phyloP scores from a whole-genome alignment of 345 rosid species.

The Brassica napus region DNA sequence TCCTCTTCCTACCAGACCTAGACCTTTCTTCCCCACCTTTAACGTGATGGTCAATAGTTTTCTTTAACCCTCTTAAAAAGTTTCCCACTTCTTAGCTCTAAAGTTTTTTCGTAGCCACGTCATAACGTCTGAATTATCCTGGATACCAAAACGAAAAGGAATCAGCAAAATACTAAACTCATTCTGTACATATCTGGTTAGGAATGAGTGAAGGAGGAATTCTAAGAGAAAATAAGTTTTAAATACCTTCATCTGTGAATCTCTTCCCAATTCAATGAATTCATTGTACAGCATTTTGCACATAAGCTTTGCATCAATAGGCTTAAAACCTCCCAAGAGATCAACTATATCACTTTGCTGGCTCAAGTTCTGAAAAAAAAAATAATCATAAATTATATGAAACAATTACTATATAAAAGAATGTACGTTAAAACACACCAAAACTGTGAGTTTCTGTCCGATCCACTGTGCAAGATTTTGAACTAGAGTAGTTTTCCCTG shows the following conservation, averaged over 20 bases:
- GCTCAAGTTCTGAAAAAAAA: constrained; percentile 73
- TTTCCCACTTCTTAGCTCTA: constrained; percentile 61
- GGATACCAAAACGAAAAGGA: constrained; percentile 36
- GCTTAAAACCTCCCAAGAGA: constrained; percentile 95
- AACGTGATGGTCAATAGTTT: constrained; percentile 41
- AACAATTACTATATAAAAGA: constrained; percentile 6
- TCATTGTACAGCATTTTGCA: constrained; percentile 75
- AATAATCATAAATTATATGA: background rate
- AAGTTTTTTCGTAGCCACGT: constrained; percentile 47
- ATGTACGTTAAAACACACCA: constrained; percentile 56
- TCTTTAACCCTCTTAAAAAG: constrained; percentile 51
- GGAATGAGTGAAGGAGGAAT: constrained; percentile 5
- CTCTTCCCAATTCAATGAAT: constrained; percentile 61
- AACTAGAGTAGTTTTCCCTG: constrained; percentile 95
- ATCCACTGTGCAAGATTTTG: constrained; percentile 79
- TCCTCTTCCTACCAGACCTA: constrained; percentile 65
- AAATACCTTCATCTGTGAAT: constrained; percentile 52
- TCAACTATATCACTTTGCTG: constrained; percentile 97
- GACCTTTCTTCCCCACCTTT: constrained; percentile 36
- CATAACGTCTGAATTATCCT: constrained; percentile 53
- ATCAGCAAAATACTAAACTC: constrained; percentile 24
- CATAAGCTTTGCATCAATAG: constrained; percentile 66
- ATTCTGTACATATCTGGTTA: constrained; percentile 3
- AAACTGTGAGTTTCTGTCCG: constrained; percentile 83
- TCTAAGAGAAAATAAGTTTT: background rate